phyloP scores from a whole-genome alignment of 2,329 filamentous ascomycete species.

The Colletotrichum magnum region DNA sequence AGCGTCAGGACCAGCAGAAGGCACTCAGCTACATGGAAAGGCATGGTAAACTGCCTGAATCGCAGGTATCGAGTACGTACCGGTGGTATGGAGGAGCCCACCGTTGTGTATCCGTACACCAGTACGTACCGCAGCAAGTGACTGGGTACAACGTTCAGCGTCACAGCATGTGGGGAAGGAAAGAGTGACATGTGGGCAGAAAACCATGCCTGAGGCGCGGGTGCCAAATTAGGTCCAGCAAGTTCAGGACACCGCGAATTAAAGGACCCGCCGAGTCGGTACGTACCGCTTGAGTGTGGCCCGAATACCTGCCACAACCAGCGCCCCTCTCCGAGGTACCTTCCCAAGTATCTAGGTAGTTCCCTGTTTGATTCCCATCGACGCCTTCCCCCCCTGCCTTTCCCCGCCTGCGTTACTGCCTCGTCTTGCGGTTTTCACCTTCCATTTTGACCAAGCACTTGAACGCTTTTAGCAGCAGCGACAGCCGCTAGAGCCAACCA shows the following conservation, averaged over 20 bases:
- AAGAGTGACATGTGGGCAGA: constrained; percentile 33
- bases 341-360: neutral
- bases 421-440: constrained; percentile 1
- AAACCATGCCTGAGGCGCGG: constrained; percentile 1
- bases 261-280: constrained; percentile 6
- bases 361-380: constrained; percentile 17
- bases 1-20: neutral
- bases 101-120: neutral
- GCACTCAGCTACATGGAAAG: no score
- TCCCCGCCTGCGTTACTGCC: constrained; percentile 10
- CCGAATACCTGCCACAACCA: no score
- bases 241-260: constrained; percentile 16
- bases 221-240: constrained; percentile 3
- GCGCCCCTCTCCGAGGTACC: no score
- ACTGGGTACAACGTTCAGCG: constrained; percentile 3
- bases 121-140: neutral
- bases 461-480: constrained; percentile 8
- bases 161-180: constrained; percentile 23
- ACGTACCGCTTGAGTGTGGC: neutral
- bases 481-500: neutral
- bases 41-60: no score
- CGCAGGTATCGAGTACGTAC: constrained; percentile 2
- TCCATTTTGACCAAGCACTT: constrained; percentile 23
- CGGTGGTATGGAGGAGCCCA: neutral
- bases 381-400: neutral